These are phyloP conservation scores for Phytophthora ramorum DNA, from an alignment of 352 stramenopile species.

Conservation along the genomic window DNA sequence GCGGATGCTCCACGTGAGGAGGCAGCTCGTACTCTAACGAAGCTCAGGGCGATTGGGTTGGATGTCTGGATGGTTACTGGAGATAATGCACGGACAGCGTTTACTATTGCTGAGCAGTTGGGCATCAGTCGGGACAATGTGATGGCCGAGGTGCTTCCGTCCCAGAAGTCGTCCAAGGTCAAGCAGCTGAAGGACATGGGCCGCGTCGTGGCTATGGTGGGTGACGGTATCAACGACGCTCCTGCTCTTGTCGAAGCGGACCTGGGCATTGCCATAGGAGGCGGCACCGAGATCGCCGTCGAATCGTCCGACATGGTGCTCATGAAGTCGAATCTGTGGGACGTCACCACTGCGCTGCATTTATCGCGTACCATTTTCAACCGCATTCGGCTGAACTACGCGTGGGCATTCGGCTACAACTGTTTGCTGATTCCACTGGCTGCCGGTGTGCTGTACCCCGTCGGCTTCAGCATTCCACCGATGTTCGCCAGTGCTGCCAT, in stretches of 20 bases:
- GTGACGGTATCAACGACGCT: constrained; percentile 98
- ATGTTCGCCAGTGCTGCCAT: constrained; percentile 96
- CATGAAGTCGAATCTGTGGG: constrained; percentile 86
- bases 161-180: constrained; percentile 93
- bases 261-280: constrained; percentile 95
- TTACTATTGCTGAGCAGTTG: constrained; percentile 91
- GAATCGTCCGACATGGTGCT: constrained; percentile 95
- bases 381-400: constrained; percentile 96
- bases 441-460: constrained; percentile 95
- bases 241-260: constrained; percentile 96
- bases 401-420: constrained; percentile 99
- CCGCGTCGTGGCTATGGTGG: constrained; percentile 94
- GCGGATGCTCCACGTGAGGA: constrained; percentile 89
- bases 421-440: constrained; percentile 95
- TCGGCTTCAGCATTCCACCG: constrained; percentile 92
- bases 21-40: constrained; percentile 81
- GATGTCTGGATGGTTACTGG: constrained; percentile 98
- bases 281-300: constrained; percentile 96
- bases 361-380: constrained; percentile 95
- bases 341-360: constrained; percentile 96
- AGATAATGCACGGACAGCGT: constrained; percentile 94
- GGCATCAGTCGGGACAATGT: constrained; percentile 90
- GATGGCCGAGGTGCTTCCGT: constrained; percentile 95
- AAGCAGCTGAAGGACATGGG: constrained; percentile 87
- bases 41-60: constrained; percentile 88